Conservation (phyloP, 1,284 basidiomycete genomes). For the Microbotryum silenes-acaulis region DNA sequence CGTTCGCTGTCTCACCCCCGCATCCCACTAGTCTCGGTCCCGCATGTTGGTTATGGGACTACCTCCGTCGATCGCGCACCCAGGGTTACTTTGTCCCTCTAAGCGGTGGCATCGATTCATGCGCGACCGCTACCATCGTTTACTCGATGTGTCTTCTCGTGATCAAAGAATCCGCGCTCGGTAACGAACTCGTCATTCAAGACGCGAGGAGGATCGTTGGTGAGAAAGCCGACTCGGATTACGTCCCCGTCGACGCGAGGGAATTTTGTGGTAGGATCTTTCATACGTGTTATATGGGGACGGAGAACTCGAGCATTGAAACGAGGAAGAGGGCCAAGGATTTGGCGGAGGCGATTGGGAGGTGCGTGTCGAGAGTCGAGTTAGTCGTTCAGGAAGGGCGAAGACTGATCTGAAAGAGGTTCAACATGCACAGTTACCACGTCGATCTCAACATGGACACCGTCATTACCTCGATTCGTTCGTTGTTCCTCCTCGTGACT, state of each 20-base stretch:
- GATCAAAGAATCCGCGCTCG: constrained; percentile 51
- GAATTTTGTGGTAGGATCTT: constrained; percentile 84
- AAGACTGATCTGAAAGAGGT: too few species aligned
- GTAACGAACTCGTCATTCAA: constrained; percentile 76
- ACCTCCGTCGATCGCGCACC: constrained; percentile 82
- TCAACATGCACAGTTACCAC: constrained; percentile 60
- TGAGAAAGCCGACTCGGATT: constrained; percentile 67
- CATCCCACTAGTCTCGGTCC: constrained; percentile 65
- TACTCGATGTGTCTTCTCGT: constrained; percentile 94
- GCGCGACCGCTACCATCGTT: constrained; percentile 90
- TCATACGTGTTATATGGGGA: constrained; percentile 99
- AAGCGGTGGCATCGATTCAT: constrained; percentile 96
- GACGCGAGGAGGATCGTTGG: constrained; percentile 86
- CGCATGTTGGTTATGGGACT: constrained; percentile 99
- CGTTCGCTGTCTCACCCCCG: neutral
- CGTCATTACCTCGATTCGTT: constrained; percentile 71
- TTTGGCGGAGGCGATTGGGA: constrained; percentile 78
- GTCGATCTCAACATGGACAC: constrained; percentile 94
- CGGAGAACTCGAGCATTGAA: constrained; percentile 83
- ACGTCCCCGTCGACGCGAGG: constrained; percentile 72
- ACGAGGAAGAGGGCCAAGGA: constrained; percentile 79
- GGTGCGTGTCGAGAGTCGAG: constrained; percentile 46
- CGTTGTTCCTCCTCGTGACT: constrained; percentile 77
- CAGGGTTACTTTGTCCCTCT: constrained; percentile 95
- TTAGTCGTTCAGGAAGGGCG: too few species aligned